Conservation (phyloP, 495 filamentous ascomycete species). For the Hypoxylon subgilvum region DNA sequence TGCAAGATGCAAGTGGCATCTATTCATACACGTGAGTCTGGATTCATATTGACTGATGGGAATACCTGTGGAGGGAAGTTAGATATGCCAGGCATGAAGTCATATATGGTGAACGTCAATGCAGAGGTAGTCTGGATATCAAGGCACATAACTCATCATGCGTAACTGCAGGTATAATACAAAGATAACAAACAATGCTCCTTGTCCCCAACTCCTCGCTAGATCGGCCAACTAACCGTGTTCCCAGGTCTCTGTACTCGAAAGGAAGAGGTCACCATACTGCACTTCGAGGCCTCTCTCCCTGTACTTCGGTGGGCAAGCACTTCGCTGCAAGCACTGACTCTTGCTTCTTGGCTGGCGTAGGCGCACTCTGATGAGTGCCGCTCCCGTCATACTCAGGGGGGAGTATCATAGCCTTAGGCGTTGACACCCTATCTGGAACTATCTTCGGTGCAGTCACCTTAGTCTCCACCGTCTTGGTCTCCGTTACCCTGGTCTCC, state of each 20-base stretch:
- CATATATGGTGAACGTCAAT: too few relatives aligned
- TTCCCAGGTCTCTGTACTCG: too few relatives aligned
- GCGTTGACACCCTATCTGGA: conserved; percentile 18
- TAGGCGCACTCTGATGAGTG: conserved; percentile 18
- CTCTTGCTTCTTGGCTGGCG: conserved; percentile 18
- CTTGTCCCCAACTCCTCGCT: conserved; percentile 21
- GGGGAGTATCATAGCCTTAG: conserved; percentile 33
- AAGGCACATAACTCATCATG: background rate
- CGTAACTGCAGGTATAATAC: background rate
- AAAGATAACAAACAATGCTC: background rate
- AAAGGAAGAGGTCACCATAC: too few relatives aligned
- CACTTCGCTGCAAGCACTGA: conserved; percentile 7
- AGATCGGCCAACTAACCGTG: background rate
- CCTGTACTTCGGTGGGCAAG: background rate
- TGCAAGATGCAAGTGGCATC: too few relatives aligned
- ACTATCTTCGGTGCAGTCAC: conserved; percentile 1
- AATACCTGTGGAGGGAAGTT: too few relatives aligned
- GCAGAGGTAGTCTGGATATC: too few relatives aligned
- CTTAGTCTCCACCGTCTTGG: conserved; percentile 5
- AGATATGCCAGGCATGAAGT: too few relatives aligned
- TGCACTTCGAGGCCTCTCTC: conserved; percentile 15
- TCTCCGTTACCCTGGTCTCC: background rate
- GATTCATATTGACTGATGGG: too few relatives aligned
- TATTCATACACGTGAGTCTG: too few relatives aligned
- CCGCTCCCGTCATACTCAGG: conserved; percentile 13